A percentile compares a stretch with the other conserved stretches of the same genome.
These are phyloP conservation scores for Chalciporus pseudorubinellus DNA, from an alignment of 768 basidiomycete genomes.

Conservation along the genomic window DNA sequence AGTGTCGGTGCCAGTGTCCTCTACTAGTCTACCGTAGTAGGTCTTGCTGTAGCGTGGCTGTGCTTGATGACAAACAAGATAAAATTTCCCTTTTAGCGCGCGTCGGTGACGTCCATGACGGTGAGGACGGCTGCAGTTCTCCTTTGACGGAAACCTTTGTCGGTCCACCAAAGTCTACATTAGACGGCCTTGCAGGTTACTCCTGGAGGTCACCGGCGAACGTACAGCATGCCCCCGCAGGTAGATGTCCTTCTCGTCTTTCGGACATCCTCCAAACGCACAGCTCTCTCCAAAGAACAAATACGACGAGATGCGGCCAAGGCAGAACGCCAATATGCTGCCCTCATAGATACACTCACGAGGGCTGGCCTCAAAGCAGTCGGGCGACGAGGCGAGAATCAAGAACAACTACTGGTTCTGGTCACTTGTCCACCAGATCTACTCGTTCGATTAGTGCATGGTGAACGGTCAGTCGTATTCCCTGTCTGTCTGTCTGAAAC, in stretches of 20 bases:
- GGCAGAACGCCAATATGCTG: conserved; percentile 66
- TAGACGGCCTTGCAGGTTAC: neutral
- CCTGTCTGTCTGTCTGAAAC: neutral
- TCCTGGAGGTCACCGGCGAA: neutral
- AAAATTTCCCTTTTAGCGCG: neutral
- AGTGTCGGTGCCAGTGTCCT: too few species aligned
- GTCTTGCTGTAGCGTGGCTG: too few species aligned
- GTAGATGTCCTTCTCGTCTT: conserved; percentile 78
- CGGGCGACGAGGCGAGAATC: conserved; percentile 70
- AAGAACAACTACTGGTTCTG: conserved; percentile 75
- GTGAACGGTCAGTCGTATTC: conserved; percentile 60
- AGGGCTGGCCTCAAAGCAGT: conserved; percentile 67
- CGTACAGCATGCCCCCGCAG: conserved; percentile 44
- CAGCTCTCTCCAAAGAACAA: conserved; percentile 56
- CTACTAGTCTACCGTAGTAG: too few species aligned
- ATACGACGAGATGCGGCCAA: conserved; percentile 59
- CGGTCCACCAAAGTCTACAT: neutral
- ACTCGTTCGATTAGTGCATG: conserved; percentile 61
- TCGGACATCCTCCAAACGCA: conserved; percentile 41
- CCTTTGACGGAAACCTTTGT: too few species aligned
- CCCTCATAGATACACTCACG: conserved; percentile 59
- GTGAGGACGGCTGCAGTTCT: neutral
- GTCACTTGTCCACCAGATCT: conserved; percentile 64
- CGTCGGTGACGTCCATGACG: neutral
- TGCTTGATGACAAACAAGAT: neutral